A percentile compares a stretch with the other conserved stretches of the same genome.
phyloP scores from a whole-genome alignment of 2,329 filamentous ascomycete species.

The Diaporthe sp. region DNA sequence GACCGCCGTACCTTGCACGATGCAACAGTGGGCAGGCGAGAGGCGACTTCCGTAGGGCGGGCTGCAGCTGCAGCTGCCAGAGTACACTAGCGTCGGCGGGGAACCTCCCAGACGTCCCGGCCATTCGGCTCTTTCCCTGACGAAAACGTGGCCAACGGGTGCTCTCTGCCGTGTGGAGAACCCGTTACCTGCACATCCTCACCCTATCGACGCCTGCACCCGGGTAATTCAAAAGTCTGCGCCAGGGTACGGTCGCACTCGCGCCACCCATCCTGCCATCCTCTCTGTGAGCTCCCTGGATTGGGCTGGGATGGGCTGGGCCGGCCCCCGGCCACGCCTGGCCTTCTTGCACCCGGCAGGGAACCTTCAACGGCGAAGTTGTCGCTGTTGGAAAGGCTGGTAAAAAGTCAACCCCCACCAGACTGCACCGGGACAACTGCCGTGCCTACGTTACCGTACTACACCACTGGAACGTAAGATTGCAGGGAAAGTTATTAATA shows the following conservation, averaged over 20 bases:
- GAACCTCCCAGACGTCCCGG: conserved; percentile 32
- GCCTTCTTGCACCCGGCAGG: neutral
- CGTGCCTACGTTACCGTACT: neutral
- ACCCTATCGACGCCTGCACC: neutral
- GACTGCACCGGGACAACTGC: neutral
- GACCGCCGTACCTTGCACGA: conserved; percentile 24
- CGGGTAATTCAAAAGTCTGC: conserved; percentile 14
- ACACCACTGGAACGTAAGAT: neutral
- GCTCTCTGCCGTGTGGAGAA: conserved; percentile 19
- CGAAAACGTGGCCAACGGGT: conserved; percentile 35
- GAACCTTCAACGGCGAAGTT: neutral
- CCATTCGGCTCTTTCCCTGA: conserved; percentile 35
- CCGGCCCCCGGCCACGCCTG: neutral
- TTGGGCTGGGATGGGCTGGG: neutral
- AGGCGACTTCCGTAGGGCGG: conserved; percentile 35
- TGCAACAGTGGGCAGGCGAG: conserved; percentile 24
- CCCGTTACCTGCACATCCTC: conserved; percentile 10
- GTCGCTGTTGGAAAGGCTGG: neutral
- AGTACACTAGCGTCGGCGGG: conserved; percentile 33
- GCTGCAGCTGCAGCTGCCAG: conserved; percentile 29
- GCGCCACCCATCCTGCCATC: neutral
- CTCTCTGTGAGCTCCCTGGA: too few species aligned
- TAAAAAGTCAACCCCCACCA: neutral
- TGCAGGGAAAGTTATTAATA: neutral
- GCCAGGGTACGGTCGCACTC: conserved; percentile 9